Evolutionary conservation across 1,284 basidiomycete species (phyloP), one percentile per base, ranked within the genome.

Genomic region (Ceratobasidium sp.): DNA sequence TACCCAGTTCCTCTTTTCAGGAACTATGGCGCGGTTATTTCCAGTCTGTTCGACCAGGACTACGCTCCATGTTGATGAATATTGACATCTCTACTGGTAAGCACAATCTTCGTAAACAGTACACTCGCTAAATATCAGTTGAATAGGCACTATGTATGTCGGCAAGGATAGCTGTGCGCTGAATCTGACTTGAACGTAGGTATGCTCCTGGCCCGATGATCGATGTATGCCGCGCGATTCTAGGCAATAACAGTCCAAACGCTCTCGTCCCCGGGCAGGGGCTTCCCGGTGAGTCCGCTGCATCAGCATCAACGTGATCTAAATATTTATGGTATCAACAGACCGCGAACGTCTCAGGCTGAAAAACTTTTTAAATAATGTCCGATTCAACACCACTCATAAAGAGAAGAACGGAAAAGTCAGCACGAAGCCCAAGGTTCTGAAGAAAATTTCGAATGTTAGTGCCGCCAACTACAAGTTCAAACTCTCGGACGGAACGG

Each of bases 41-140:
- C 70, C 75, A 76, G 74, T 91, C 88, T 0, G 85, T 91, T 33
- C 83, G 91, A 12, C 91, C 91, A 11, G 88, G 85, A 0, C 84
- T 87, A 21, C 85, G 86, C 1, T 83, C 82, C n/a, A 86, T 92
- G 82, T 79, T 92, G 53, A 86, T 92, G 77, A 92, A 92, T 75
- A 84, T 92, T 74, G 91, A 92, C 75, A 90, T 92, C 72, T 87
- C 87, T 1, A 91, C 91, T 0, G 90, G 87, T 0, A 84, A 6
- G 30, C 6, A 33, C 30, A 33, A 6, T 33, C 30, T 33, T 33
- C 30, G 30, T 33, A 33, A 33, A 33, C 6, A 33, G 30, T 33
- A 33, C 6, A 6, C 86, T 0, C 33, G 3, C 28, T n/a, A 25
- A 28, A 46, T 16, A 11, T 38, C 0, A n/a, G 12, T 14, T 54